Conservation (phyloP, 768 basidiomycete genomes). For the Tulasnella sp. region DNA sequence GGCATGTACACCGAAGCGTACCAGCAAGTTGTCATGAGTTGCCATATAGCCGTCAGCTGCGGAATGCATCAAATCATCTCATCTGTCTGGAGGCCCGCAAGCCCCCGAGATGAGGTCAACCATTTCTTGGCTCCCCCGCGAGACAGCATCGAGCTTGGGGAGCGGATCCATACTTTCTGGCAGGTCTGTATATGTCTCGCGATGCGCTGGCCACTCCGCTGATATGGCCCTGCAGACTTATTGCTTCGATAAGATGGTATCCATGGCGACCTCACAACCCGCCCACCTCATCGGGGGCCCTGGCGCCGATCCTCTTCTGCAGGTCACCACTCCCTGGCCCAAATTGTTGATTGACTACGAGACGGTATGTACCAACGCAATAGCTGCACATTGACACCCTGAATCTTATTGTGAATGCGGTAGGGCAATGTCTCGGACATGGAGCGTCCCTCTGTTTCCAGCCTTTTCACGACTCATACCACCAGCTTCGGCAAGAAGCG, state of each 20-base stretch:
- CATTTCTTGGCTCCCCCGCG: neutral
- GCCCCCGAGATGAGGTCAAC: neutral
- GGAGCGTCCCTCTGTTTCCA: neutral
- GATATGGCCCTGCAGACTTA: neutral
- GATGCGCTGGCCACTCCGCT: neutral
- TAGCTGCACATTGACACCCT: neutral
- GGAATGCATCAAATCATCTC: constrained; percentile 33
- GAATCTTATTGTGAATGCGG: neutral
- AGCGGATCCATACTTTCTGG: constrained; percentile 16
- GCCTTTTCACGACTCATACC: neutral
- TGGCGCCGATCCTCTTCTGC: neutral
- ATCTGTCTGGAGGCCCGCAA: neutral
- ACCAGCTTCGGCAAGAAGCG: neutral
- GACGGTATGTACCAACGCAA: neutral
- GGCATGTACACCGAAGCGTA: constrained; percentile 5
- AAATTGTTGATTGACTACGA: constrained; percentile 7
- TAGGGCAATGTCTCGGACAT: constrained; percentile 8
- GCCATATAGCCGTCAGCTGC: constrained; percentile 47
- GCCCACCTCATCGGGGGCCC: constrained; percentile 5
- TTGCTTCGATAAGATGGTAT: constrained; percentile 10
- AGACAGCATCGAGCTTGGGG: constrained; percentile 10
- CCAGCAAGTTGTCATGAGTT: constrained; percentile 1
- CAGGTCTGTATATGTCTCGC: neutral
- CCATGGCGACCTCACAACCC: neutral
- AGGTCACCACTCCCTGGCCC: constrained; percentile 9